Conservation (phyloP, 306 rosid species). For the Erythrophleum fordii region DNA sequence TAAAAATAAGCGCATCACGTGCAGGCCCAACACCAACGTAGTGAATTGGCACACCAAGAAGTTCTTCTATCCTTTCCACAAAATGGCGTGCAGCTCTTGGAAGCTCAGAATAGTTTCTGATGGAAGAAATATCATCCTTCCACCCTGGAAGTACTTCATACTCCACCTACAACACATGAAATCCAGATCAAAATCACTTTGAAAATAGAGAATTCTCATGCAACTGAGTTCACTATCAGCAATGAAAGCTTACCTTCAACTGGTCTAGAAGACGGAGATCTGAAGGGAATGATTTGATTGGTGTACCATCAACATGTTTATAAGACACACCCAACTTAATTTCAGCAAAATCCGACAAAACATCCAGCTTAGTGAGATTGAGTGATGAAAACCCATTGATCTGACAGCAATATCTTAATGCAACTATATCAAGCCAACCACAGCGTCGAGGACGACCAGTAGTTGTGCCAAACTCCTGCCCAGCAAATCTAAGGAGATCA, state of each 20-base stretch:
- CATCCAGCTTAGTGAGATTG: conserved; percentile 95
- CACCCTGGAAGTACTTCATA: conserved; percentile 89
- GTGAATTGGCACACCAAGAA: conserved; percentile 80
- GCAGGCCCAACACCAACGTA: conserved; percentile 97
- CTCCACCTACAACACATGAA: conserved; percentile 69
- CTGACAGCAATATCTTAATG: conserved; percentile 77
- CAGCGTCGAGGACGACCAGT: conserved; percentile 99
- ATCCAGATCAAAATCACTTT: conserved; percentile 14
- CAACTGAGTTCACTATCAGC: neutral
- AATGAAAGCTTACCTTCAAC: conserved; percentile 62
- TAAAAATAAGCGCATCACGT: conserved; percentile 89
- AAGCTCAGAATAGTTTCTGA: conserved; percentile 88
- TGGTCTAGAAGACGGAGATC: conserved; percentile 92
- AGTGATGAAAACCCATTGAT: conserved; percentile 89
- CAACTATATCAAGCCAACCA: conserved; percentile 96
- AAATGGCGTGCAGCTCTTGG: conserved; percentile 77
- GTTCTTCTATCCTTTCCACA: conserved; percentile 92
- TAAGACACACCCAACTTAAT: conserved; percentile 83
- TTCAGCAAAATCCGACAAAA: conserved; percentile 75
- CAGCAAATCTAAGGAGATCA: conserved; percentile 91
- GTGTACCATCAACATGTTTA: conserved; percentile 67
- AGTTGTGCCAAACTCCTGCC: conserved; percentile 98
- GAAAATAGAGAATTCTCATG: neutral
- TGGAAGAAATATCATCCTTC: conserved; percentile 77
- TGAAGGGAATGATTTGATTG: conserved; percentile 75